Evolutionary conservation across 768 basidiomycete genomes (phyloP).

Genomic region (Leccinum olivaceopallidum): DNA sequence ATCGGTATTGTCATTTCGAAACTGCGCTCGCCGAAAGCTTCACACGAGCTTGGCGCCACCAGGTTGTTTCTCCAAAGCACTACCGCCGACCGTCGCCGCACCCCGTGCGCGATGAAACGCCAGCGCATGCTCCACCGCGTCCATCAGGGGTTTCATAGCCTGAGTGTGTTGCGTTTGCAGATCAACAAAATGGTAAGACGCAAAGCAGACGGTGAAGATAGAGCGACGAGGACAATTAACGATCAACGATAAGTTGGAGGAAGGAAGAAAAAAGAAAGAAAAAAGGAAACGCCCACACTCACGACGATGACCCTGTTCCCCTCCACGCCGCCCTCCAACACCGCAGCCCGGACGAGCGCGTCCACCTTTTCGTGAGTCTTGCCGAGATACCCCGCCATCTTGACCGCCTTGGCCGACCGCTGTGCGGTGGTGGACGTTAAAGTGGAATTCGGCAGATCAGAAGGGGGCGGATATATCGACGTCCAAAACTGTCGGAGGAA

Average conservation of each 20-base stretch:
- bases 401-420: constrained; percentile 73
- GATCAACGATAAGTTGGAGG: not conserved
- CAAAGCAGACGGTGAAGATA: not conserved
- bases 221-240: not conserved
- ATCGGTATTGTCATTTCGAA: too few species aligned
- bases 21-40: constrained; percentile 1
- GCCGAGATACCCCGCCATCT: constrained; percentile 83
- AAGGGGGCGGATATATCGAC: constrained; percentile 73
- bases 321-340: constrained; percentile 62
- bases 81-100: constrained; percentile 12
- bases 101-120: constrained; percentile 51
- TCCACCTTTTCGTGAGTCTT: constrained; percentile 83
- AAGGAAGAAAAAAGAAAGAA: not conserved
- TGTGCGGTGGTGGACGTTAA: constrained; percentile 57
- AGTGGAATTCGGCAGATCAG: constrained; percentile 46
- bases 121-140: constrained; percentile 74
- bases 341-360: constrained; percentile 66
- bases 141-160: constrained; percentile 76
- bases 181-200: not conserved
- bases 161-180: constrained; percentile 26
- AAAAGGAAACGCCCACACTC: constrained; percentile 32
- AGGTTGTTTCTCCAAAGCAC: constrained; percentile 6
- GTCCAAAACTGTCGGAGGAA: constrained; percentile 97
- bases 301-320: constrained; percentile 63
- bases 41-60: constrained; percentile 12